These are phyloP conservation scores for Rhizopogon salebrosus DNA, from an alignment of 768 basidiomycete species.

Conservation along the genomic window DNA sequence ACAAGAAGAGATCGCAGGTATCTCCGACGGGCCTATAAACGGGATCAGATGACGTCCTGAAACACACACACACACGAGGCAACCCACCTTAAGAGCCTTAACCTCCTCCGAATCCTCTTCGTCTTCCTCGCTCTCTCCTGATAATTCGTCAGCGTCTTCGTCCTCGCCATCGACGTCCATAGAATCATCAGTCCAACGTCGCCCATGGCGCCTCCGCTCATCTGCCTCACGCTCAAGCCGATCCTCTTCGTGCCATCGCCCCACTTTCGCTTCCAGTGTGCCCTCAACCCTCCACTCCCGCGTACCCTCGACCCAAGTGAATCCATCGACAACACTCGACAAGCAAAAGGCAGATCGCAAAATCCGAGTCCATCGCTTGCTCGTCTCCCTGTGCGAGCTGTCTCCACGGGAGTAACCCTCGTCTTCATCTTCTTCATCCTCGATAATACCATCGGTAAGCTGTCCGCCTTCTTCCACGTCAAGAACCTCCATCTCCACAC, in stretches of 20 bases:
- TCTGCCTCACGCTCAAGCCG: constrained; percentile 62
- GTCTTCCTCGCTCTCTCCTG: constrained; percentile 45
- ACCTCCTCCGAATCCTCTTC: constrained; percentile 70
- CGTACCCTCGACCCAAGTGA: constrained; percentile 58
- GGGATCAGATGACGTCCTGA: constrained; percentile 5
- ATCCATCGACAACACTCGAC: constrained; percentile 67
- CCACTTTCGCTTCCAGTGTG: constrained; percentile 60
- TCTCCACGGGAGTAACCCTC: constrained; percentile 20
- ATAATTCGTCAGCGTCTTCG: constrained; percentile 40
- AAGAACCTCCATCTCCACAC: constrained; percentile 75
- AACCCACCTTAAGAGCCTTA: constrained; percentile 69
- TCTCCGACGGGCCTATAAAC: constrained; percentile 59
- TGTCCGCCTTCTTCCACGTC: constrained; percentile 53
- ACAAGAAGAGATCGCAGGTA: constrained; percentile 68
- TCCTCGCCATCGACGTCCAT: constrained; percentile 70
- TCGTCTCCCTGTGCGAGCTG: constrained; percentile 29
- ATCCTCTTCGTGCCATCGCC: constrained; percentile 67
- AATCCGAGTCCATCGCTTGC: constrained; percentile 71
- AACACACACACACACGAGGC: constrained; percentile 2
- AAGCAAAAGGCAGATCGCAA: constrained; percentile 66
- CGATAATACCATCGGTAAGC: constrained; percentile 73
- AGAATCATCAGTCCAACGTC: constrained; percentile 58
- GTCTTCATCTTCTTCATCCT: constrained; percentile 65
- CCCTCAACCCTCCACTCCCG: constrained; percentile 63
- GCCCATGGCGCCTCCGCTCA: constrained; percentile 56